Evolutionary conservation across 345 rosid species (phyloP).

Genomic region (Moricandia arvensis): DNA sequence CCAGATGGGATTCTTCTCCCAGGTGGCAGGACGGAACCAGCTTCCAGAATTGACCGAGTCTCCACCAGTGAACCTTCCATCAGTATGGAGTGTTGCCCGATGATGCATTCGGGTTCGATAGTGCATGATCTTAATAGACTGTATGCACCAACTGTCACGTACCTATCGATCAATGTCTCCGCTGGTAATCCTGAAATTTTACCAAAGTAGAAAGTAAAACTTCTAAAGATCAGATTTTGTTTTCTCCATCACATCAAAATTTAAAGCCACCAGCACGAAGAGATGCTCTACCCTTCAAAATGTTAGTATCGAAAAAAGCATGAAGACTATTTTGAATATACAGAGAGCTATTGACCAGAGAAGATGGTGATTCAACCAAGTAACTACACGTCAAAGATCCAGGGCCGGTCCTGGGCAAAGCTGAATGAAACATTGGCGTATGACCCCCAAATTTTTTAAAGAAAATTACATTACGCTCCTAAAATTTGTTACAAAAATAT

Average conservation of each 20-base stretch:
- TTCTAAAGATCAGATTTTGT: not conserved
- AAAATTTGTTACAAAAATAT: too few species aligned
- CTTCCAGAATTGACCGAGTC: constrained; percentile 88
- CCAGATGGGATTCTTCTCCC: constrained; percentile 95
- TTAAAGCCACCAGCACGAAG: not conserved
- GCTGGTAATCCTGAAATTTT: constrained; percentile 83
- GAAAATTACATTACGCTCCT: too few species aligned
- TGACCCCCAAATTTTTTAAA: too few species aligned
- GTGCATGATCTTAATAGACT: constrained; percentile 85
- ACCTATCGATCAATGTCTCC: constrained; percentile 78
- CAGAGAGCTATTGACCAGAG: not conserved
- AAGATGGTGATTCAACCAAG: not conserved
- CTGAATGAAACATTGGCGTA: too few species aligned
- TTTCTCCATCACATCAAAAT: not conserved
- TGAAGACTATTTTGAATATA: not conserved
- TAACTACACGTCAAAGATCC: not conserved
- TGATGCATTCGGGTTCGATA: constrained; percentile 96
- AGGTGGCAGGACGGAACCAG: constrained; percentile 93
- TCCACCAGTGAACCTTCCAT: constrained; percentile 99
- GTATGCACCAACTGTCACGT: constrained; percentile 86
- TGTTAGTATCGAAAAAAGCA: not conserved
- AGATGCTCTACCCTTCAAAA: not conserved
- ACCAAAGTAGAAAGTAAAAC: constrained; percentile 2
- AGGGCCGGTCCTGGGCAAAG: too few species aligned
- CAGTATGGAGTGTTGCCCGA: constrained; percentile 94